Percentiles rank a stretch among this genome's conserved stretches.
These are phyloP conservation scores for Xylaria digitata DNA, from an alignment of 2,329 filamentous ascomycete species.

Conservation along the genomic window DNA sequence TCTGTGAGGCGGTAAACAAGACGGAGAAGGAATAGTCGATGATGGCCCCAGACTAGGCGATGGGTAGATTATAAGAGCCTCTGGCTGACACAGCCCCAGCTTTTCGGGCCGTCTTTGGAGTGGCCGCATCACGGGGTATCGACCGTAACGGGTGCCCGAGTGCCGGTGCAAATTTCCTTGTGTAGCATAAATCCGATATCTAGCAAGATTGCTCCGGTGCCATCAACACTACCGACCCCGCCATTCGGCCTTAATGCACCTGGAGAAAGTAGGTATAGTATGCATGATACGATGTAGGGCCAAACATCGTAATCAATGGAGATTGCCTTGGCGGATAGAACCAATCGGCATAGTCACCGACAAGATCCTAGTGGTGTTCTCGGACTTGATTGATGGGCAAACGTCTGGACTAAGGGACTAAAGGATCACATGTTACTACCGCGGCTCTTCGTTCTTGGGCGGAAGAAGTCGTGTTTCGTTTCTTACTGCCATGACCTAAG, in stretches of 20 bases:
- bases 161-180: slow-evolving; percentile 20
- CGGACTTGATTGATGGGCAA: background rate
- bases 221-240: background rate
- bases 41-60: background rate
- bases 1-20: background rate
- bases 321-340: background rate
- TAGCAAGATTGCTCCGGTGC: slow-evolving; percentile 20
- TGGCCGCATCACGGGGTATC: slow-evolving; percentile 22
- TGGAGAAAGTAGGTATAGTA: background rate
- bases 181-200: slow-evolving; percentile 7
- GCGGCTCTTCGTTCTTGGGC: background rate
- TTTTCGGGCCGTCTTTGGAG: slow-evolving; percentile 23
- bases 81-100: background rate
- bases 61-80: slow-evolving; percentile 1
- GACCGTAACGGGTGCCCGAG: slow-evolving; percentile 4
- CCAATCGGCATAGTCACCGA: slow-evolving; percentile 4
- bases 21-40: background rate
- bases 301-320: slow-evolving; percentile 1
- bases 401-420: background rate
- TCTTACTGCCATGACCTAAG: too few species aligned
- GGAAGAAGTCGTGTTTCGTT: background rate
- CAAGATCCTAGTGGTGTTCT: background rate
- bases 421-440: background rate
- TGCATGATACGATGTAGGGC: slow-evolving; percentile 18
- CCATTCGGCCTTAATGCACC: slow-evolving; percentile 5